A percentile compares a stretch with the other conserved stretches of the same genome.
phyloP scores from a whole-genome alignment of 768 basidiomycete species.

The Pluteus cervinus region DNA sequence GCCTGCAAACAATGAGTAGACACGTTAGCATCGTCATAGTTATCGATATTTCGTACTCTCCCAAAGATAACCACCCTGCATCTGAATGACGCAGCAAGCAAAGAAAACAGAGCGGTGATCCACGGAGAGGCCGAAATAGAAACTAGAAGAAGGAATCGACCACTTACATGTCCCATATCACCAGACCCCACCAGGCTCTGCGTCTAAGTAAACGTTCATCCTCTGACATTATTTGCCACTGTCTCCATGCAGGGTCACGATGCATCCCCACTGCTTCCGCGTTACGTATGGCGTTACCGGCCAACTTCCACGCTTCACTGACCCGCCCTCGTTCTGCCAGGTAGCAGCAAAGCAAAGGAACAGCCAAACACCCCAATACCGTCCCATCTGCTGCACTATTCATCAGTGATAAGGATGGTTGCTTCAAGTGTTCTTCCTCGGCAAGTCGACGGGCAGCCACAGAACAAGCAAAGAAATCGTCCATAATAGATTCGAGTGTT shows the following conservation, averaged over 20 bases:
- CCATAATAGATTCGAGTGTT: conserved; percentile 10
- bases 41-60: too few relatives aligned
- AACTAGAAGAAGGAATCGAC: too few relatives aligned
- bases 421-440: conserved; percentile 36
- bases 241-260: conserved; percentile 33
- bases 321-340: conserved; percentile 40
- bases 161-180: conserved; percentile 36
- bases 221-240: conserved; percentile 37
- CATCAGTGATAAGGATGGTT: conserved; percentile 26
- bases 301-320: conserved; percentile 44
- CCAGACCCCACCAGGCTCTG: conserved; percentile 38
- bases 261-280: conserved; percentile 39
- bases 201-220: conserved; percentile 35
- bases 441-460: conserved; percentile 39
- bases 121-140: too few relatives aligned
- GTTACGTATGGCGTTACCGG: conserved; percentile 32
- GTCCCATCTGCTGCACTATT: conserved; percentile 40
- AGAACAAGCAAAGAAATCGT: conserved; percentile 32
- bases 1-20: conserved; percentile 16
- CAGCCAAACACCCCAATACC: conserved; percentile 39
- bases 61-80: too few relatives aligned
- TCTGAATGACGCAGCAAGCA: too few relatives aligned
- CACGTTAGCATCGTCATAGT: too few relatives aligned
- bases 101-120: too few relatives aligned
- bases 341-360: conserved; percentile 37